Percentiles rank a stretch among this genome's conserved stretches.
These are phyloP conservation scores for Lipomyces yarrowii DNA, from an alignment of 1,139 yeast genomes.

Conservation along the genomic window DNA sequence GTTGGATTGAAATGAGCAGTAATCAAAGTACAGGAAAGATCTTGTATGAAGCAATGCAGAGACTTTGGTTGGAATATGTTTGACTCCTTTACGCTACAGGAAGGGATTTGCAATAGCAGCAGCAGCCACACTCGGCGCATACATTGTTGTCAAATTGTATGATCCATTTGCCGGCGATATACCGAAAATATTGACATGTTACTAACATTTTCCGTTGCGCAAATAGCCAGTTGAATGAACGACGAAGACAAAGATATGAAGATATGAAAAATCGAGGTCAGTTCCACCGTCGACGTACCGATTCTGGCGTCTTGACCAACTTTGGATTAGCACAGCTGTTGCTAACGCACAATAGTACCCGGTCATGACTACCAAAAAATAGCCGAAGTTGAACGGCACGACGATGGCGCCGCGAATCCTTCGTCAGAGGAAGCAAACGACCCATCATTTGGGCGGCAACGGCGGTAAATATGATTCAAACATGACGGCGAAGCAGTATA, in stretches of 20 bases:
- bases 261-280: conserved; percentile 2
- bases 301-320: neutral
- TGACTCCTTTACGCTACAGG: conserved; percentile 6
- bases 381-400: conserved; percentile 26
- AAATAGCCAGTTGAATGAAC: conserved; percentile 17
- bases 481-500: too few relatives aligned
- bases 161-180: neutral
- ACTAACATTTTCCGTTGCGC: neutral
- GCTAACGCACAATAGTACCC: neutral
- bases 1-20: neutral
- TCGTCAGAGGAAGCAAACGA: conserved; percentile 29
- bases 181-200: neutral
- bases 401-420: conserved; percentile 30
- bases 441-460: conserved; percentile 24
- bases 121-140: conserved; percentile 18
- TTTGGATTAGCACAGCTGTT: neutral
- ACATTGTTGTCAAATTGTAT: conserved; percentile 19
- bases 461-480: conserved; percentile 1
- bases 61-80: neutral
- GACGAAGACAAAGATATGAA: conserved; percentile 17
- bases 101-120: conserved; percentile 23
- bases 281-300: neutral
- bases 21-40: neutral
- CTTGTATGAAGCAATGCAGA: neutral
- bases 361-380: conserved; percentile 26